Conservation (phyloP, 192 early-diverging fungal genomes). For the Umbelopsis sp. region DNA sequence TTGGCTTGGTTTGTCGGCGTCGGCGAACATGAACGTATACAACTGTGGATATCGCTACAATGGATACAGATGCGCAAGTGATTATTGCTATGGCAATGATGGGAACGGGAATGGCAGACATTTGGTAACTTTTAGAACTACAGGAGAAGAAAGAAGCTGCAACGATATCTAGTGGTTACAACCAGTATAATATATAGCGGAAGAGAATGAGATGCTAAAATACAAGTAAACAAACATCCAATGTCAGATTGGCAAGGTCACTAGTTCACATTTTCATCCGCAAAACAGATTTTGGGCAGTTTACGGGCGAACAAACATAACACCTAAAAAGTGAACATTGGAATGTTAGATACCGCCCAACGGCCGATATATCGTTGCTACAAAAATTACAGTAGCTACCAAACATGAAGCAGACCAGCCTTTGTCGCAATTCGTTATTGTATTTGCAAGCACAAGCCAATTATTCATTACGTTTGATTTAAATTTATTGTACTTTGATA, state of each 20-base stretch:
- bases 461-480: no score
- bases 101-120: neutral
- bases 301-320: no score
- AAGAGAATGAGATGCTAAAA: conserved; percentile 1
- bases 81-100: neutral
- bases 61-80: neutral
- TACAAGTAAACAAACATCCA: conserved; percentile 10
- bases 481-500: no score
- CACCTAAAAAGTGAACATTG: no score
- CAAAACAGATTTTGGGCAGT: no score
- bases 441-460: no score
- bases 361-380: no score
- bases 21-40: neutral
- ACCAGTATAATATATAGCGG: neutral
- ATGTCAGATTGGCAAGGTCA: neutral
- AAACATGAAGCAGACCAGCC: no score
- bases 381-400: no score
- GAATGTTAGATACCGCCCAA: no score
- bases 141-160: neutral
- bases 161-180: neutral
- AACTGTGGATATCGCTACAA: neutral
- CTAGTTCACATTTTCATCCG: neutral
- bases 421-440: no score
- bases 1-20: neutral
- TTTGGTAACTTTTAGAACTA: neutral